Evolutionary conservation across 2,329 filamentous ascomycete genomes (phyloP).

Genomic region (Fusarium agapanthi): DNA sequence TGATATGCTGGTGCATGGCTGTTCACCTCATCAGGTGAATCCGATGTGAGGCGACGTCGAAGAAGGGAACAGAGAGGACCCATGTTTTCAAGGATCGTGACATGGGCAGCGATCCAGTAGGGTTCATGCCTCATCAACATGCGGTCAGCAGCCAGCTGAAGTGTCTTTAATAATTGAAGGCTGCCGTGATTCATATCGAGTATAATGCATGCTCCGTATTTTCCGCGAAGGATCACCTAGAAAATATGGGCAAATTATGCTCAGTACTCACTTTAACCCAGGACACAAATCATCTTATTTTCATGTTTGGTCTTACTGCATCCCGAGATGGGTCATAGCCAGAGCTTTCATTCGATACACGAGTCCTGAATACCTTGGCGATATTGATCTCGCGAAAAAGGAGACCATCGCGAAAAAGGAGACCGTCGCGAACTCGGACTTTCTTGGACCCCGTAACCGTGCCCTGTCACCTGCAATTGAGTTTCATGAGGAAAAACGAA

Average conservation of each 20-base stretch:
- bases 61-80: slow-evolving; percentile 4
- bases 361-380: background rate
- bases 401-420: background rate
- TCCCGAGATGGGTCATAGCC: background rate
- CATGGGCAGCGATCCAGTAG: slow-evolving; percentile 7
- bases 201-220: background rate
- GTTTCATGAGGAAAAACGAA: background rate
- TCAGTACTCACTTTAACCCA: background rate
- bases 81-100: slow-evolving; percentile 23
- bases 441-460: background rate
- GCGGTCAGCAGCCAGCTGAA: slow-evolving; percentile 30
- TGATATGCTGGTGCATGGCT: background rate
- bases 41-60: slow-evolving; percentile 6
- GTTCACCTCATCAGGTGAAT: background rate
- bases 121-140: slow-evolving; percentile 30
- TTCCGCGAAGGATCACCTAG: background rate
- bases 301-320: background rate
- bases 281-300: background rate
- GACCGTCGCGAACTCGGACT: background rate
- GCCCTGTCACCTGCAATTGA: background rate
- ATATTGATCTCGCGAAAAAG: background rate
- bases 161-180: background rate
- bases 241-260: background rate
- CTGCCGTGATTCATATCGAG: background rate
- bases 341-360: background rate